Percentiles rank a stretch among this genome's conserved stretches.
These are phyloP conservation scores for Lavandula angustifolia DNA, from an alignment of 257 asterid genomes.

Conservation along the genomic window DNA sequence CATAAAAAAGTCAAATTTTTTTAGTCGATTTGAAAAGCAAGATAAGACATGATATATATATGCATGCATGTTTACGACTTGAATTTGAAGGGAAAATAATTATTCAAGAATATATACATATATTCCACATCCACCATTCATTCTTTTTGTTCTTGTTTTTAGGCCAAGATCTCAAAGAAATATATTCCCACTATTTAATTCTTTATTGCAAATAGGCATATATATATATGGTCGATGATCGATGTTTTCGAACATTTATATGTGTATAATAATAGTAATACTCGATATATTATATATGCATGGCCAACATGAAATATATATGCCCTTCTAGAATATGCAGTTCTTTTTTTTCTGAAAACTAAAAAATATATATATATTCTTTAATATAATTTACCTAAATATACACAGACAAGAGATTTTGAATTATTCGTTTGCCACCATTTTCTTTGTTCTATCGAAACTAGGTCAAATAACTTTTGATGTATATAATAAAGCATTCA, in stretches of 20 bases:
- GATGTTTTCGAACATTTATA: no score
- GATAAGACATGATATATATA: not conserved
- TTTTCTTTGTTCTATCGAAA: conserved; percentile 36
- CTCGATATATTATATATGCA: not conserved
- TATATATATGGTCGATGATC: not conserved
- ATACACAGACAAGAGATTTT: conserved; percentile 22
- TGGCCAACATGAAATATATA: not conserved
- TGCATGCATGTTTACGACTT: not conserved
- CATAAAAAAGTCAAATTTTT: no score
- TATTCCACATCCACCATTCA: conserved; percentile 23
- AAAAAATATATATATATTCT: no score
- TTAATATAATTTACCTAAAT: not conserved
- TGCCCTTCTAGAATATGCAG: not conserved
- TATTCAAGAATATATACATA: conserved; percentile 14
- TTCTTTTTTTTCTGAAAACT: not conserved
- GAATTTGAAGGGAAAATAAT: not conserved
- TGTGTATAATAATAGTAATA: no score
- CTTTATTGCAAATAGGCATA: conserved; percentile 9
- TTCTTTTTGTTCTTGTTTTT: conserved; percentile 27
- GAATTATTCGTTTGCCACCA: conserved; percentile 37
- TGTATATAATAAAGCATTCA: conserved; percentile 26
- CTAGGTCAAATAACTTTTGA: conserved; percentile 34
- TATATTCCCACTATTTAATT: conserved; percentile 29
- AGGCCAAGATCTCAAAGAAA: conserved; percentile 23
- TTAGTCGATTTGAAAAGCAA: no score